Evolutionary conservation across 2,329 filamentous ascomycete genomes (phyloP).

Genomic region (Xylaria sp.): DNA sequence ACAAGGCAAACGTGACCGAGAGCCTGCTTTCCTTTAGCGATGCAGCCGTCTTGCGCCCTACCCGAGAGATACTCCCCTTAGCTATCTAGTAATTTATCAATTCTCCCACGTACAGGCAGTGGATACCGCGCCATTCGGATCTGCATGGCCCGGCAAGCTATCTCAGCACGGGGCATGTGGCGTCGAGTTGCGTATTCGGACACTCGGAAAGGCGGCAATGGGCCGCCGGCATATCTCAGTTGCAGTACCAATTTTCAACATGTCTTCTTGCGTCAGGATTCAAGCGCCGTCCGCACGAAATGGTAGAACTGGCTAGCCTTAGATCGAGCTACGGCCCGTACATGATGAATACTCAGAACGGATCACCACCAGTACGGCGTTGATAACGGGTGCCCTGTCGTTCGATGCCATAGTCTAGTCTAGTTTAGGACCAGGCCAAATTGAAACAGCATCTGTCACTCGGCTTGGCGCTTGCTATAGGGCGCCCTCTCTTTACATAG

Average conservation of each 20-base stretch:
- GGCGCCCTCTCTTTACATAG: neutral
- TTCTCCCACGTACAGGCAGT: neutral
- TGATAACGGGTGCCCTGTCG: neutral
- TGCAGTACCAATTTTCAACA: neutral
- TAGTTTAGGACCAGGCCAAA: too few species aligned
- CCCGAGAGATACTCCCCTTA: neutral
- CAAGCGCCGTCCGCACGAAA: neutral
- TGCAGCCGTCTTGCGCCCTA: neutral
- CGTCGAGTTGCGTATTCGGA: constrained; percentile 3
- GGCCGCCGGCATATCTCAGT: neutral
- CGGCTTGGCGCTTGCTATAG: neutral
- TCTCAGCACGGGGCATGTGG: constrained; percentile 16
- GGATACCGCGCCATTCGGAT: constrained; percentile 18
- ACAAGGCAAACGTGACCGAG: neutral
- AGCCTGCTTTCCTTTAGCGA: neutral
- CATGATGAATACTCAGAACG: neutral
- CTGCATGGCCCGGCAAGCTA: neutral
- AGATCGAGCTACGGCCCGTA: neutral
- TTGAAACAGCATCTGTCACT: too few species aligned
- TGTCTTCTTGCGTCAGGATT: neutral
- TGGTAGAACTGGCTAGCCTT: neutral
- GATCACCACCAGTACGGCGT: neutral
- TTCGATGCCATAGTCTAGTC: neutral
- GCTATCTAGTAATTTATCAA: neutral
- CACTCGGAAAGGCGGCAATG: neutral